phyloP scores from a whole-genome alignment of 2,329 filamentous ascomycete genomes.

The Calycina herbarum region DNA sequence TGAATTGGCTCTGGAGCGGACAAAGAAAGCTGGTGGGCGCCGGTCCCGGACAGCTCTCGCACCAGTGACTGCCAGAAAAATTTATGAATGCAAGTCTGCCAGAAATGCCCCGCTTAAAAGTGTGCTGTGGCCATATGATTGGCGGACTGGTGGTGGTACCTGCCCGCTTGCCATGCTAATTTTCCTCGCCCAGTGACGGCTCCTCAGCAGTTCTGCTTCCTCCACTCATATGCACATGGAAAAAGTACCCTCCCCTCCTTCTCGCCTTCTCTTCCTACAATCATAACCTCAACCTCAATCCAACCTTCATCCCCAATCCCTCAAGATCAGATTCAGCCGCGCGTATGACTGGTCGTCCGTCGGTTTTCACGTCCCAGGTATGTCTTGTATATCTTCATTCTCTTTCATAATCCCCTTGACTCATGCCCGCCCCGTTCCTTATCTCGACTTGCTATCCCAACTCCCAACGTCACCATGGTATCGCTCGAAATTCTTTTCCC shows the following conservation, averaged over 20 bases:
- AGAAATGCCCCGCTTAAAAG: background rate
- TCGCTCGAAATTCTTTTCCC: slow-evolving; percentile 1
- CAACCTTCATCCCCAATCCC: background rate
- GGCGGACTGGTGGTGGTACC: background rate
- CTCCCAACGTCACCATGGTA: slow-evolving; percentile 15
- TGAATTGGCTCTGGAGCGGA: background rate
- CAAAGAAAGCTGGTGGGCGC: background rate
- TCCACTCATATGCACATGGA: background rate
- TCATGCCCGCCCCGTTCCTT: slow-evolving; percentile 21
- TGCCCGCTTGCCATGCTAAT: background rate
- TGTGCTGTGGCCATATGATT: background rate
- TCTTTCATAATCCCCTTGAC: slow-evolving; percentile 17
- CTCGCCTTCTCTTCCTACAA: background rate
- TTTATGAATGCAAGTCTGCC: background rate
- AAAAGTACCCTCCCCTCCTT: background rate
- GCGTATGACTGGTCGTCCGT: slow-evolving; percentile 84
- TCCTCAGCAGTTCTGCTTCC: background rate
- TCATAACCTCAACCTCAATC: background rate
- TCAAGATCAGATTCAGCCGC: slow-evolving; percentile 44
- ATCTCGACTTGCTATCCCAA: slow-evolving; percentile 18
- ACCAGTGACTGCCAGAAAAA: background rate
- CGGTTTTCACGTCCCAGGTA: slow-evolving; percentile 87
- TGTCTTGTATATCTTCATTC: slow-evolving; percentile 15
- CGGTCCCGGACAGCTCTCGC: background rate
- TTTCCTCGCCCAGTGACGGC: background rate